Evolutionary conservation across 2,329 filamentous ascomycete genomes (phyloP).

Genomic region (Metarhizium sp.): DNA sequence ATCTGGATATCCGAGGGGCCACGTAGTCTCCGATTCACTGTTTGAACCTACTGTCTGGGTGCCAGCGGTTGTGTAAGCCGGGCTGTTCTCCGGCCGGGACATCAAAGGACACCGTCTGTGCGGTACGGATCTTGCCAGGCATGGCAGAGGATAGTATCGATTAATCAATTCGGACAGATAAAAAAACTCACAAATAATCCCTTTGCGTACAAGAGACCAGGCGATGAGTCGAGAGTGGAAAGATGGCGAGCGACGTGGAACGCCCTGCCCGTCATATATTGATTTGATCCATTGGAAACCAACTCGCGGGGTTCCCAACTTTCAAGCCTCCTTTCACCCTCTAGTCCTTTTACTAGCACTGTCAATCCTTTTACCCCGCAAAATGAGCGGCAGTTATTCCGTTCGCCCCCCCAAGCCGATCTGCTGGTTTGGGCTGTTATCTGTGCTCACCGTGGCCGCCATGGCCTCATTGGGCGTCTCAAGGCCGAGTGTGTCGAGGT

Average conservation of each 20-base stretch:
- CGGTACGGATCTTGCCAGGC: slow-evolving; percentile 52
- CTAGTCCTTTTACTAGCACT: too few relatives aligned
- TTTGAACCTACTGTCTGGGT: slow-evolving; percentile 63
- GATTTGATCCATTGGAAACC: too few relatives aligned
- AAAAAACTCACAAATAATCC: too few relatives aligned
- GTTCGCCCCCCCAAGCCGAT: background rate
- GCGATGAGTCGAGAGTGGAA: too few relatives aligned
- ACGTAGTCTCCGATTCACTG: background rate
- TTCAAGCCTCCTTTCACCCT: background rate
- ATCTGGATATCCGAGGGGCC: background rate
- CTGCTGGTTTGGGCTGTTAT: too few relatives aligned
- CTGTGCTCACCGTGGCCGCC: background rate
- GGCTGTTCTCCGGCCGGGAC: slow-evolving; percentile 62
- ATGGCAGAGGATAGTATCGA: slow-evolving; percentile 8
- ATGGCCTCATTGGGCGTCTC: too few relatives aligned
- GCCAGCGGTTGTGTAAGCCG: slow-evolving; percentile 78
- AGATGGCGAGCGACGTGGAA: too few relatives aligned
- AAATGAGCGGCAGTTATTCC: background rate
- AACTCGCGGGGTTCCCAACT: too few relatives aligned
- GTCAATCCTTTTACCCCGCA: background rate
- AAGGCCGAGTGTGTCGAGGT: too few relatives aligned
- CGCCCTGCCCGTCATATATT: too few relatives aligned
- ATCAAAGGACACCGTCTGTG: slow-evolving; percentile 38
- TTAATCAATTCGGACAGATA: background rate
- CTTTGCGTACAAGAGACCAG: too few relatives aligned